Base-by-base conservation (phyloP, 2,329 filamentous ascomycete species). In the Acephala macrosclerotiorum region DNA sequence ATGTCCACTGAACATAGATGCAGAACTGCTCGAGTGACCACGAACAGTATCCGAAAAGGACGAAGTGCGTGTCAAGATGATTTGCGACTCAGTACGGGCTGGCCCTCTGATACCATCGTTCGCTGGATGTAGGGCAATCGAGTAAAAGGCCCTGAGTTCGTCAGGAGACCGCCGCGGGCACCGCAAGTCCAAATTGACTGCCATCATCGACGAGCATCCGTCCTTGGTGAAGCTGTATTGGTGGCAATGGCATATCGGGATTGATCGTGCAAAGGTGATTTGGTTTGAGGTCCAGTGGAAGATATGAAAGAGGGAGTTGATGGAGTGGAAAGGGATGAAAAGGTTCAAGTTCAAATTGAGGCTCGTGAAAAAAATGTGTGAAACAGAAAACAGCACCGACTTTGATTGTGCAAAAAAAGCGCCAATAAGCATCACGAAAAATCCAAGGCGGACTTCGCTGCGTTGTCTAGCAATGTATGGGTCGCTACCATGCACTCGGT, bases 171-270 rank as follows among this genome's bases (percentile, higher is more conserved):
- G 45, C n/a, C 11, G 18, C n/a, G 45, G 45, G n/a, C n/a, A 49
- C 25, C 45, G 45, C n/a, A 49, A 20, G n/a, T 22, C 20, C 45
- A 11, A 22, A 49, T 18, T 25, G 20, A 22, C 45, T n/a, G n/a
- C 45, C 45, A 49, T 49, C 45, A n/a, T 49, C 45, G n/a, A 22
- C 45, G n/a, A 49, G 20, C n/a, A 49, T 49, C n/a, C 45, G 45
- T 49, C 45, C 45, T 49, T 25, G n/a, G n/a, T n/a, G 45, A 49
- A 49, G 3, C n/a, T 49, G 45, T 20, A 49, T 25, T 49, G 45
- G 45, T 49, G 45, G 25, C 20, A 49, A 22, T 49, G 45, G 45
- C 45, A 49, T 49, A 25, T 49, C 45, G n/a, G n/a, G n/a, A 49
- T 49, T 1, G 11, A 25, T 49, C 38, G 18, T 42, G 38, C 12